A percentile compares a stretch with the other conserved stretches of the same genome.
phyloP scores from a whole-genome alignment of 1,284 basidiomycete species.

The Puccinia novopanici region DNA sequence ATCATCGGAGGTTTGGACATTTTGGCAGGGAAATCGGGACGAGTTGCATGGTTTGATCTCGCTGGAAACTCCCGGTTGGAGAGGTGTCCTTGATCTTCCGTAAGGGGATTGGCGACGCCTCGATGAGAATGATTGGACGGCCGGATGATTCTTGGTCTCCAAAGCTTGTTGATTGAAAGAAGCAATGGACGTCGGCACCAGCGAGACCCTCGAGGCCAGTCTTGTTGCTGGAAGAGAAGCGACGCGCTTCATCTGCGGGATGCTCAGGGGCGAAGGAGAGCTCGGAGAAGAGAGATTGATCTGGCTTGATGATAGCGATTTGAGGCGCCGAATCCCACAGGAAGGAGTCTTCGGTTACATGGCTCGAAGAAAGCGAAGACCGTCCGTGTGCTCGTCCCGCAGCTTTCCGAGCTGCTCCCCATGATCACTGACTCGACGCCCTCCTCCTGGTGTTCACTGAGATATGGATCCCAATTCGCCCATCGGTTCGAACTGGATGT shows the following conservation, averaged over 20 bases:
- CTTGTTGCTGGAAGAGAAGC: not conserved
- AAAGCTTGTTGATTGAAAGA: not conserved
- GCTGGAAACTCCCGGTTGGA: not conserved
- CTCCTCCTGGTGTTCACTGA: not conserved
- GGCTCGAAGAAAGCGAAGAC: not conserved
- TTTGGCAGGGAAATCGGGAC: not conserved
- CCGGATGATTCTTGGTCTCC: not conserved
- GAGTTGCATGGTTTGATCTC: not conserved
- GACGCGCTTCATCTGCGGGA: not conserved
- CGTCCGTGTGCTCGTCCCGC: not conserved
- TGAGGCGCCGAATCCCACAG: conserved; percentile 13
- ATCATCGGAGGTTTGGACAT: not conserved
- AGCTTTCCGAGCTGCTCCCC: not conserved
- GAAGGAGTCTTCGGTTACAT: not conserved
- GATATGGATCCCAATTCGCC: conserved; percentile 20
- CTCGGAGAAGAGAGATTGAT: conserved; percentile 13
- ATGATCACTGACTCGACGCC: not conserved
- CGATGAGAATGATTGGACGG: not conserved
- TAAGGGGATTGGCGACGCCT: not conserved
- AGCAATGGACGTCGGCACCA: not conserved
- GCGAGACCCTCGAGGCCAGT: not conserved
- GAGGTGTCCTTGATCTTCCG: not conserved
- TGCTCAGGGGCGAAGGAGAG: not conserved
- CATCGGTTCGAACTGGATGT: conserved; percentile 11
- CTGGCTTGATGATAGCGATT: conserved; percentile 14